Evolutionary conservation across 495 filamentous ascomycete genomes (phyloP).

Genomic region (Bombardia bombarda): DNA sequence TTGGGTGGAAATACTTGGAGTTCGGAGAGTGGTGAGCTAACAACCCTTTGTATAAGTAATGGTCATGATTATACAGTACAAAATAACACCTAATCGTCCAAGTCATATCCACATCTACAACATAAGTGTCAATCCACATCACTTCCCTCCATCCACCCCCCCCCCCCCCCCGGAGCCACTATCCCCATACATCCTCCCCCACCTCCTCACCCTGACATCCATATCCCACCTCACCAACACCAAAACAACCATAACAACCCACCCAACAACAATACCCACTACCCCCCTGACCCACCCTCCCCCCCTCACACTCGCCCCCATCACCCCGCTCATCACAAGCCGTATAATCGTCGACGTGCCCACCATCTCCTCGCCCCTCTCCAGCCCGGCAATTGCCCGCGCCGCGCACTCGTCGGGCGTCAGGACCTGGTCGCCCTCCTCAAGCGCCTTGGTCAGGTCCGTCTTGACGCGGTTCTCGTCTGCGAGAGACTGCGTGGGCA

Average conservation of each 20-base stretch:
- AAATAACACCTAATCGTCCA: no score
- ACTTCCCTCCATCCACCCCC: no score
- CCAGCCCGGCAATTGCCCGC: constrained; percentile 55
- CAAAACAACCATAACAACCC: constrained; percentile 44
- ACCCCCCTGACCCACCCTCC: constrained; percentile 39
- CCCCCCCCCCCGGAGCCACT: no score
- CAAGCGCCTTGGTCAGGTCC: constrained; percentile 62
- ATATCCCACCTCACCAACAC: constrained; percentile 47
- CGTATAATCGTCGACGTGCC: constrained; percentile 39
- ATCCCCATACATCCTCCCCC: constrained; percentile 44
- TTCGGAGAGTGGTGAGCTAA: no score
- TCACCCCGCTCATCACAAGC: constrained; percentile 56
- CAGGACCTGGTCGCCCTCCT: constrained; percentile 65
- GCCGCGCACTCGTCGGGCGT: constrained; percentile 59
- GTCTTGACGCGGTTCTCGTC: constrained; percentile 68
- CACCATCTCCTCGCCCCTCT: constrained; percentile 45
- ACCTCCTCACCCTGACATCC: constrained; percentile 50
- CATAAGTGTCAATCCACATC: no score
- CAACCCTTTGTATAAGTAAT: no score
- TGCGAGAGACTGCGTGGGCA: constrained; percentile 59
- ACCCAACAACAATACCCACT: constrained; percentile 43
- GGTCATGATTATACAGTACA: no score
- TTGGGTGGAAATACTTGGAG: no score
- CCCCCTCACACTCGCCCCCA: constrained; percentile 56
- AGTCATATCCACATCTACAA: no score